A percentile compares a stretch with the other conserved stretches of the same genome.
Conservation (phyloP, 2,329 filamentous ascomycete genomes). For the Colletotrichum liaoningense region DNA sequence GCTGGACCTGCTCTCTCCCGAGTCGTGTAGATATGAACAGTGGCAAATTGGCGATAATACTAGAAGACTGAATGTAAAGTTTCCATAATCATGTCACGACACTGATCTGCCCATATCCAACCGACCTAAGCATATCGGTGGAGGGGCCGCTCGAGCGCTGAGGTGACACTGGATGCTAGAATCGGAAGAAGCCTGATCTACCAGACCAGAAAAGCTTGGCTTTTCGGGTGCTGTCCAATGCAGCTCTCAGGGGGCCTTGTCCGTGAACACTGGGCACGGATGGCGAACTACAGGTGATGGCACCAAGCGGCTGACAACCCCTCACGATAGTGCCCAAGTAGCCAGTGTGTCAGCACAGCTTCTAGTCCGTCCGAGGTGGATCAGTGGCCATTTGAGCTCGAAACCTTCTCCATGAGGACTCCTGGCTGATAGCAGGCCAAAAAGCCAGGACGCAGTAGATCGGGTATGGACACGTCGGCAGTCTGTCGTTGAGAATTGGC, state of each 20-base stretch:
- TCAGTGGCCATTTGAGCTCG: background rate
- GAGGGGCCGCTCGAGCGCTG: constrained; percentile 1
- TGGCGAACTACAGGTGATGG: constrained; percentile 4
- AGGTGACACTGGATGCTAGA: constrained; percentile 9
- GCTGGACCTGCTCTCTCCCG: background rate
- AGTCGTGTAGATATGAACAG: background rate
- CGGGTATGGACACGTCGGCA: background rate
- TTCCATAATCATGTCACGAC: too few relatives aligned
- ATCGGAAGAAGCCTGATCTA: constrained; percentile 15
- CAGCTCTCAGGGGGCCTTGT: constrained; percentile 8
- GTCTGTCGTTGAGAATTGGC: background rate
- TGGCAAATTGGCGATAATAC: constrained; percentile 2
- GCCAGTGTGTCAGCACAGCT: background rate
- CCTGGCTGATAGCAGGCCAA: background rate
- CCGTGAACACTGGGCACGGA: constrained; percentile 17
- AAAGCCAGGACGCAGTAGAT: background rate
- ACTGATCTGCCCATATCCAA: background rate
- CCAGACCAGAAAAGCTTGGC: constrained; percentile 25
- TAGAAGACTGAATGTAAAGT: background rate
- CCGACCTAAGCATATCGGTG: background rate
- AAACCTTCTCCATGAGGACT: background rate
- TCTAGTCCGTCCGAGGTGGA: background rate
- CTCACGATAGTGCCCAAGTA: background rate
- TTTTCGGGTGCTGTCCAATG: background rate
- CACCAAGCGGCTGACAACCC: background rate